Evolutionary conservation across 768 basidiomycete species (phyloP), one percentile per base, ranked within the genome.

Genomic region (Suillus tomentosus): DNA sequence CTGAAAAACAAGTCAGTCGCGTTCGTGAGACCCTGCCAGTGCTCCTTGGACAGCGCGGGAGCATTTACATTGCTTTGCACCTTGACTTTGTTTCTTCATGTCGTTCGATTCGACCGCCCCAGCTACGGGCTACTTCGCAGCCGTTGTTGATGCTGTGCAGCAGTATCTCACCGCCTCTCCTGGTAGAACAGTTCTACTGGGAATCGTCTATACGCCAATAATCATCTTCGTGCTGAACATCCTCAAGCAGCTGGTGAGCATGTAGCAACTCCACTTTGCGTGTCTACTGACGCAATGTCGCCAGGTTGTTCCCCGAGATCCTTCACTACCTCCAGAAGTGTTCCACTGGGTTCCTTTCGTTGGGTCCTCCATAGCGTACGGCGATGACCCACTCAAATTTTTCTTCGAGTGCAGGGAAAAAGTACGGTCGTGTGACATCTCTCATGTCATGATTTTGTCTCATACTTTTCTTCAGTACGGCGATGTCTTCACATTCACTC

Each of bases 401-500:
- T 88, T 96, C 77, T 87, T 88, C 63, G 78, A 83, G 45, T 91
- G 89, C 72, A 85, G 85, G 67, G 86, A 90, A 71, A 94, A 92
- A 86, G 94, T 91, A 60, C 11, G 79, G 64, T 27, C 24, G 51
- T 37, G 34, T 64, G 22, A 37, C 40, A 54, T 14, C 22, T 58
- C 39, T 42, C 57, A 58, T 58, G 15, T 1, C 45, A 13, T 22
- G 17, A 34, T 39, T 22, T 66, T 37, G 36, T 40, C 31, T 27
- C 39, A 22, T 22, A 51, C 65, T 39, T 5, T 24, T 48, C 27
- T 34, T 40, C 64, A 99, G 97, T 90, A 99, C 71, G 97, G 97
- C 63, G 85, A 97, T 66, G 88, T 99, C n/a, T 99, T 99, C 81
- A 96, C 96, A 1, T 99, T 97, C 78, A 81, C 95, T 48, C 79